phyloP scores from a whole-genome alignment of 345 rosid species.

The Pistacia atlantica region DNA sequence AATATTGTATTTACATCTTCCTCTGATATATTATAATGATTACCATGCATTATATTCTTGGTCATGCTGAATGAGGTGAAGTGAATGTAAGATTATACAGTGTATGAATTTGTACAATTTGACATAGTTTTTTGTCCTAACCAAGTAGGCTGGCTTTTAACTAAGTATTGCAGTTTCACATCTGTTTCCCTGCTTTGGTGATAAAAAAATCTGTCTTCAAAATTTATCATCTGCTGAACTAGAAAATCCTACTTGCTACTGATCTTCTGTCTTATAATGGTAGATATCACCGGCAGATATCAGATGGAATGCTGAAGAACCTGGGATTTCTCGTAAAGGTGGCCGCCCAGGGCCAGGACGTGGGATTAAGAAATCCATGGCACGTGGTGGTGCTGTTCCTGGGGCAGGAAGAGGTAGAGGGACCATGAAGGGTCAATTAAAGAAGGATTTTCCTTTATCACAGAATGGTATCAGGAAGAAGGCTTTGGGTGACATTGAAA shows the following conservation, averaged over 20 bases:
- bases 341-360: conserved; percentile 81
- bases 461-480: conserved; percentile 82
- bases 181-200: background rate
- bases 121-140: background rate
- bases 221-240: background rate
- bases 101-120: background rate
- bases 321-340: conserved; percentile 67
- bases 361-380: conserved; percentile 63
- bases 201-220: background rate
- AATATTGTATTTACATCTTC: background rate
- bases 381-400: conserved; percentile 65
- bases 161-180: background rate
- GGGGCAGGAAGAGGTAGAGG: conserved; percentile 88
- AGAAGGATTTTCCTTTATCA: conserved; percentile 49
- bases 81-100: background rate
- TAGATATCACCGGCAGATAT: conserved; percentile 93
- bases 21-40: background rate
- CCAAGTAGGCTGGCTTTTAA: background rate
- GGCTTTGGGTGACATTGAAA: conserved; percentile 81
- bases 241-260: background rate
- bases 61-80: background rate
- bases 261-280: conserved; percentile 12
- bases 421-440: conserved; percentile 47
- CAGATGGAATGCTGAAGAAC: conserved; percentile 86
- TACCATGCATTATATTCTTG: background rate